Evolutionary conservation across 1,139 yeast genomes (phyloP).

Genomic region (Saccharomyces uvarum): DNA sequence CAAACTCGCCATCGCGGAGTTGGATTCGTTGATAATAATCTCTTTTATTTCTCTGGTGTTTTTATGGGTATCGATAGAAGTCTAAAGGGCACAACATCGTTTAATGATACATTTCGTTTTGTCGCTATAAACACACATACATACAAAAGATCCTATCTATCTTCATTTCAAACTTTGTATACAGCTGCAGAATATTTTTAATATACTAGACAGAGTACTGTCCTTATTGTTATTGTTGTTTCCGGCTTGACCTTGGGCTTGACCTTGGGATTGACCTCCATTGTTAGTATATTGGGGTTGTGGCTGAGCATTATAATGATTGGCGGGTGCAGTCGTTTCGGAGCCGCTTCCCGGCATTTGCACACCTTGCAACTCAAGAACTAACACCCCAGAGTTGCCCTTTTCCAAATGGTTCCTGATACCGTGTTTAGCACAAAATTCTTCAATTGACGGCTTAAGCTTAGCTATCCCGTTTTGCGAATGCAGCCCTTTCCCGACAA

Average conservation of each 20-base stretch:
- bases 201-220: not conserved
- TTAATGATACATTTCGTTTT: not conserved
- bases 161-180: not conserved
- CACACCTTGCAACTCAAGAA: constrained; percentile 52
- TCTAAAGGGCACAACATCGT: not conserved
- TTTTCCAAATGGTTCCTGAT: constrained; percentile 56
- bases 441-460: constrained; percentile 81
- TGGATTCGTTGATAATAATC: not conserved
- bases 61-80: not conserved
- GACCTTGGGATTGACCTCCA: not conserved
- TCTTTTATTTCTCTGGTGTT: not conserved
- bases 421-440: constrained; percentile 58
- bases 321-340: constrained; percentile 37
- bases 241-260: not conserved
- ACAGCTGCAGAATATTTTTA: not conserved
- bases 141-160: not conserved
- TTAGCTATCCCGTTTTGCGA: constrained; percentile 77
- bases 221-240: constrained; percentile 1
- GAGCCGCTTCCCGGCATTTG: constrained; percentile 38
- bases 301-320: constrained; percentile 5
- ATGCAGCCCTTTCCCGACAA: constrained; percentile 93
- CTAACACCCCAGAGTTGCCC: constrained; percentile 72
- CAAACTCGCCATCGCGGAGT: not conserved
- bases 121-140: not conserved
- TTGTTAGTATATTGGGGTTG: not conserved